These are phyloP conservation scores for Peribolospora baueri DNA, from an alignment of 768 basidiomycete species.

Conservation along the genomic window DNA sequence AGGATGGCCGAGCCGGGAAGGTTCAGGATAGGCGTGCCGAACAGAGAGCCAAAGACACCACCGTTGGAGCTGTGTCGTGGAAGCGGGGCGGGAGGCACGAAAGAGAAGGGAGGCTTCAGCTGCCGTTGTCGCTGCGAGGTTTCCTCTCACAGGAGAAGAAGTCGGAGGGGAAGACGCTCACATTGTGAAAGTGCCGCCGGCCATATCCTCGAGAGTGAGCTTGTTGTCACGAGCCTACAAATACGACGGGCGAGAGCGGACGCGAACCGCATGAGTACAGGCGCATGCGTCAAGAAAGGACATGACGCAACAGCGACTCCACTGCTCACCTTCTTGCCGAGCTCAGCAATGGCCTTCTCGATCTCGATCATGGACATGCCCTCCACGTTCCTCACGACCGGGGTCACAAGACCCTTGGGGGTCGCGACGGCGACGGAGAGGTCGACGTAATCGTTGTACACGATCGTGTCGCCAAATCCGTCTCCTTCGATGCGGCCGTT, in stretches of 20 bases:
- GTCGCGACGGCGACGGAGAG: slow-evolving; percentile 89
- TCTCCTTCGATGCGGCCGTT: slow-evolving; percentile 76
- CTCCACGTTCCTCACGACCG: slow-evolving; percentile 80
- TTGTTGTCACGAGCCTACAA: slow-evolving; percentile 60
- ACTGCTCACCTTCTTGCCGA: slow-evolving; percentile 49
- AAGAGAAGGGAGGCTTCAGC: background rate
- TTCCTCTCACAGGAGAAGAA: background rate
- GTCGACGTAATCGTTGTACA: slow-evolving; percentile 79
- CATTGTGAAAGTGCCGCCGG: slow-evolving; percentile 98
- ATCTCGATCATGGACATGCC: slow-evolving; percentile 64
- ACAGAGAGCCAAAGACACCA: slow-evolving; percentile 90
- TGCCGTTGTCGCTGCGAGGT: too few species aligned
- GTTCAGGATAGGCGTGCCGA: slow-evolving; percentile 98
- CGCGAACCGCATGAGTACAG: background rate
- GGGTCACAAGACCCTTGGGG: slow-evolving; percentile 89
- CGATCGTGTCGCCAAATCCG: slow-evolving; percentile 42
- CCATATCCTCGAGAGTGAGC: slow-evolving; percentile 91
- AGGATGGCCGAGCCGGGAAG: slow-evolving; percentile 83
- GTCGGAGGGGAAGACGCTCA: slow-evolving; percentile 21
- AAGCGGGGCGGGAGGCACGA: background rate
- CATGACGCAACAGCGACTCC: background rate
- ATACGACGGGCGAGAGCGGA: too few species aligned
- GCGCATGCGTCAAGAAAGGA: background rate
- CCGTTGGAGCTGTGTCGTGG: slow-evolving; percentile 55
- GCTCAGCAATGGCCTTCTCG: slow-evolving; percentile 68